These are phyloP conservation scores for Xylariaceae sp. DNA, from an alignment of 2,329 filamentous ascomycete genomes.

Conservation along the genomic window DNA sequence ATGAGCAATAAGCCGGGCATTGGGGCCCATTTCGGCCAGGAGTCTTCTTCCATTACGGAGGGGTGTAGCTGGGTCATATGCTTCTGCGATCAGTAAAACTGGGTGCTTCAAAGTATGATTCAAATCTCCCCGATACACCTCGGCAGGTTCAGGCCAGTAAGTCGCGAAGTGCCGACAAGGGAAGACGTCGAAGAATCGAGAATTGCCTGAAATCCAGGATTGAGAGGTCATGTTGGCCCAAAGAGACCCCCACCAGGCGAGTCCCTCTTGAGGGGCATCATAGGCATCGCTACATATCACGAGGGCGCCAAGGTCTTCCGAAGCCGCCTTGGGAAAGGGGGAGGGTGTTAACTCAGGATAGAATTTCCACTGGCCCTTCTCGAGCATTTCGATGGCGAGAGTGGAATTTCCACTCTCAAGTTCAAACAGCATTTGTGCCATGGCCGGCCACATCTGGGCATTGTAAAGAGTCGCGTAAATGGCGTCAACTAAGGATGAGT, in stretches of 20 bases:
- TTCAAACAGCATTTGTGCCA: slow-evolving; percentile 51
- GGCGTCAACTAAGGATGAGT: slow-evolving; percentile 48
- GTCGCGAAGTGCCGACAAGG: slow-evolving; percentile 54
- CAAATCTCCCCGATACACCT: slow-evolving; percentile 55
- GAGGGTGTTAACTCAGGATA: slow-evolving; percentile 47
- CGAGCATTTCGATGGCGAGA: slow-evolving; percentile 48
- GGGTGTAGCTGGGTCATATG: slow-evolving; percentile 58
- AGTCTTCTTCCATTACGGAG: slow-evolving; percentile 55
- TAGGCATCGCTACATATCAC: slow-evolving; percentile 57
- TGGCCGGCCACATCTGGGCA: slow-evolving; percentile 49
- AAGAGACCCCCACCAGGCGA: slow-evolving; percentile 54
- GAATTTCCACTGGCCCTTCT: slow-evolving; percentile 49
- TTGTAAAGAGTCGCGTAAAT: slow-evolving; percentile 54
- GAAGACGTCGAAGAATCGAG: slow-evolving; percentile 53
- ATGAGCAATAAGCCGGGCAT: slow-evolving; percentile 56
- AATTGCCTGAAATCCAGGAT: slow-evolving; percentile 56
- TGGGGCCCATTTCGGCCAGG: slow-evolving; percentile 53
- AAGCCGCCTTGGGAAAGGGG: slow-evolving; percentile 40
- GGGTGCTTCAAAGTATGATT: slow-evolving; percentile 52
- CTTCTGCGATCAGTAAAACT: slow-evolving; percentile 55
- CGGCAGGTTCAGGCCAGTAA: slow-evolving; percentile 55
- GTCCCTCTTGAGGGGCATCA: slow-evolving; percentile 48
- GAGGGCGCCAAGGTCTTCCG: slow-evolving; percentile 48
- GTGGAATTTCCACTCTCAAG: slow-evolving; percentile 55
- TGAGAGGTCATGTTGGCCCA: slow-evolving; percentile 55